Percentiles rank a stretch among this genome's conserved stretches.
Evolutionary conservation across 176 grass and related monocot species (phyloP).

Genomic region (Aegilops longissima): DNA sequence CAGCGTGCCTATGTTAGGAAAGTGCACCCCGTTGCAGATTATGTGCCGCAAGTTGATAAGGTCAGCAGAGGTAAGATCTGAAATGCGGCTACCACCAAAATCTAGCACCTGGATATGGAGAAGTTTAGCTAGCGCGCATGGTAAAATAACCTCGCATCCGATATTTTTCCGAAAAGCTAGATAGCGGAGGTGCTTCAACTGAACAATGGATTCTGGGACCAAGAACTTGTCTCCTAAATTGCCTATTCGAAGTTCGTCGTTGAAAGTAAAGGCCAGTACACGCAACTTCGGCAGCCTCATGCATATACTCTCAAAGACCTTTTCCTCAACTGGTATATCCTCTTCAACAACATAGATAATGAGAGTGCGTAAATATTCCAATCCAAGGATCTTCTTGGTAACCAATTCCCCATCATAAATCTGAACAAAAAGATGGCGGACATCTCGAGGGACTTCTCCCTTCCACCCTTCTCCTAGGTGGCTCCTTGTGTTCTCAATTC

Average conservation of each 20-base stretch:
- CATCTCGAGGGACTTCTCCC: too few relatives aligned
- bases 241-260: rapidly evolving
- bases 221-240: neutral
- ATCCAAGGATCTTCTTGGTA: neutral
- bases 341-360: neutral
- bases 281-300: neutral
- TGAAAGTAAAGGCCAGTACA: neutral
- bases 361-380: neutral
- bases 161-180: neutral
- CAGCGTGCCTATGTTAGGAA: too few relatives aligned
- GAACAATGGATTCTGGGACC: neutral
- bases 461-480: too few relatives aligned
- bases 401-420: neutral
- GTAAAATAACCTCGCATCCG: neutral
- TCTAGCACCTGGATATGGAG: neutral
- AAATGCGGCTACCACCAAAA: neutral
- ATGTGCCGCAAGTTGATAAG: neutral
- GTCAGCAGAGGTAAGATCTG: neutral
- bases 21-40: neutral
- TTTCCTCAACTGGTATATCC: neutral
- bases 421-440: too few relatives aligned
- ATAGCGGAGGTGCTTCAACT: neutral
- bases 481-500: too few relatives aligned
- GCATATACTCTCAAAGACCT: neutral
- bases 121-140: neutral